Base-by-base conservation (phyloP, 2,329 filamentous ascomycete species). In the Atkinsonella hypoxylon region DNA sequence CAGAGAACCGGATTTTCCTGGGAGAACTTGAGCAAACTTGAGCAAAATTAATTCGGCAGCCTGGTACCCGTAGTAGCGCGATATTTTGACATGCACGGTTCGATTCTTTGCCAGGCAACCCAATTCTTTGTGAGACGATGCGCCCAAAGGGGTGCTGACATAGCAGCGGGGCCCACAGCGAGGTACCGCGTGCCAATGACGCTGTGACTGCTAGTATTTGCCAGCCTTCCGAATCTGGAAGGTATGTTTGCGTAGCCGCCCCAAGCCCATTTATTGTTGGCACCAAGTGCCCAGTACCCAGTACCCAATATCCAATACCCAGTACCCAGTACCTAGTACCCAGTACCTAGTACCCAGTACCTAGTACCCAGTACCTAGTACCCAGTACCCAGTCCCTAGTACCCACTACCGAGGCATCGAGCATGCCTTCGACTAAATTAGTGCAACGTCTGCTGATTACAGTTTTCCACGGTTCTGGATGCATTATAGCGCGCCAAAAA, bases 71-170 rank as follows among this genome's bases (percentile, higher is more conserved):
- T 45, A 38, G 47, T 26, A 39, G 45, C 30, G 47, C 18, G 26
- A 45, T 31, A 44, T 18, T 32, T 40, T 20, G 20, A 43, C 36
- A 40, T 44, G 10, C 7, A 47, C 22, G 30, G 13, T 32, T 18
- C 26, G 26, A 7, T 15, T 13, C n/a, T 6, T 6, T 18, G 39
- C 45, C 40, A 45, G 43, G 47, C 50, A 26, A 49, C 42, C 47
- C 26, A 50, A 45, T 39, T 45, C 30, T 30, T 18, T 26, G 49
- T 17, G 34, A 47, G 20, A 39, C 20, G 18, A 51, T 31, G 47
- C 32, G 42, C 41, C 48, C 48, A 31, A 50, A 34, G 42, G 31
- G 44, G 30, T 32, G 44, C 44, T 49, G 47, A 45, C 47, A 48
- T 13, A 42, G 18, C 47, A 22, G 17, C 30, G 2, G 26, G 47